Conservation (phyloP, 305 asterid species). For the Striga hermonthica region DNA sequence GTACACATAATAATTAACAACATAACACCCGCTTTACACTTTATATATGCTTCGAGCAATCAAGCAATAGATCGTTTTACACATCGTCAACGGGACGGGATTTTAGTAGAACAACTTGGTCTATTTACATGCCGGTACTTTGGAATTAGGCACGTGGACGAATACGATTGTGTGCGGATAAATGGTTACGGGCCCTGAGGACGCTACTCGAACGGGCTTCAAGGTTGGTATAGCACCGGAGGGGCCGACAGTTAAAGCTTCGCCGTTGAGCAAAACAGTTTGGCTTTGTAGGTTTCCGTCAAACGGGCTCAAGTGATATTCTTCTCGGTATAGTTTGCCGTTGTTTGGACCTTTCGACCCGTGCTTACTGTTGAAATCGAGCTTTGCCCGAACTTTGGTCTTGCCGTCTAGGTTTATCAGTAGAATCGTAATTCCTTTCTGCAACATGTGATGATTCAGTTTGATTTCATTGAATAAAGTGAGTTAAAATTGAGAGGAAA, state of each 20-base stretch:
- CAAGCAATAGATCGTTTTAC: no score
- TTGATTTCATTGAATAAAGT: no score
- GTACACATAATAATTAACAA: no score
- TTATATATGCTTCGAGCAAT: no score
- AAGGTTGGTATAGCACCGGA: conserved; percentile 46
- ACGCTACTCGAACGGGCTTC: conserved; percentile 36
- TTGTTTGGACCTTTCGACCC: background rate
- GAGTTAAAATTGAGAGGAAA: no score
- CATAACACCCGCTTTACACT: no score
- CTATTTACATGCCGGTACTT: conserved; percentile 39
- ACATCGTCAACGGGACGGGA: no score
- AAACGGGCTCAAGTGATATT: conserved; percentile 56
- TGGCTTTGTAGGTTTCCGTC: conserved; percentile 54
- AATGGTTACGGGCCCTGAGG: conserved; percentile 39
- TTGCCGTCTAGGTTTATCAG: conserved; percentile 55
- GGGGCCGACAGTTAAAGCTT: conserved; percentile 40
- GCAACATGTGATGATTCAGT: conserved; percentile 27
- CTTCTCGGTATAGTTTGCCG: conserved; percentile 35
- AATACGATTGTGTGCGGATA: conserved; percentile 57
- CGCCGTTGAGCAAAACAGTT: conserved; percentile 55
- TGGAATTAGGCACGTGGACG: conserved; percentile 45
- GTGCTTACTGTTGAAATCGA: conserved; percentile 1
- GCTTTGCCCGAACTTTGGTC: conserved; percentile 34
- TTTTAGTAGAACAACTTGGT: no score
- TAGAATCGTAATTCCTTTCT: conserved; percentile 49